phyloP scores from a whole-genome alignment of 2,329 filamentous ascomycete species.

The Penicillium sp. region DNA sequence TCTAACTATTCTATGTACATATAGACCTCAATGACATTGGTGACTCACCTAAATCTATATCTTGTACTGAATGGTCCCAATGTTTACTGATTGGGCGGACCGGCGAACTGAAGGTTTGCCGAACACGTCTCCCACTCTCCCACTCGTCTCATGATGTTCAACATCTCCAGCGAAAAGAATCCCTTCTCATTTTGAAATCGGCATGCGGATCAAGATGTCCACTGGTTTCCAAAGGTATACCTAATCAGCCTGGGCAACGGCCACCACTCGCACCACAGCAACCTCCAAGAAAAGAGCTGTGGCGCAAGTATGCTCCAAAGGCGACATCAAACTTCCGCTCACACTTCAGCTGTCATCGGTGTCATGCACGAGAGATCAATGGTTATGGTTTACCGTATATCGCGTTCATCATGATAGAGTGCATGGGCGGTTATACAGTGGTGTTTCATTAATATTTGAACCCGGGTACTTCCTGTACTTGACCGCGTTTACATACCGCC shows the following conservation, averaged over 20 bases:
- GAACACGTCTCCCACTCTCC: not conserved
- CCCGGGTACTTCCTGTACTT: no score
- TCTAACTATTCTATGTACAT: not conserved
- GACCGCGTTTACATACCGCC: no score
- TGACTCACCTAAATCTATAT: not conserved
- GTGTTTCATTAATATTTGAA: no score
- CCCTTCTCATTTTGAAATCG: not conserved
- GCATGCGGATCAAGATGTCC: not conserved
- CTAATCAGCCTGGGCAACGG: not conserved
- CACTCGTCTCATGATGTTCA: not conserved
- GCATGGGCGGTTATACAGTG: no score
- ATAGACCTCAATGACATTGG: not conserved
- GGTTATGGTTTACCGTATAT: no score
- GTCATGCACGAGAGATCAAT: slow-evolving; percentile 43
- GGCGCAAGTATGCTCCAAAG: not conserved
- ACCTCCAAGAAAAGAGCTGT: slow-evolving; percentile 7
- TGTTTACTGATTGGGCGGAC: not conserved
- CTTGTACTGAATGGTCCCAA: not conserved
- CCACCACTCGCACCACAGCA: not conserved
- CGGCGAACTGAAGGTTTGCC: not conserved
- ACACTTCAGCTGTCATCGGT: slow-evolving; percentile 32
- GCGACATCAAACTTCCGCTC: not conserved
- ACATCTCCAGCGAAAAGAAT: no score
- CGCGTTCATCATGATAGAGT: no score
- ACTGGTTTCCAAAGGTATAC: not conserved